Evolutionary conservation across 108 stramenopile species (phyloP), one percentile per base, ranked within the genome.

Genomic region (Epithemia pelagica): DNA sequence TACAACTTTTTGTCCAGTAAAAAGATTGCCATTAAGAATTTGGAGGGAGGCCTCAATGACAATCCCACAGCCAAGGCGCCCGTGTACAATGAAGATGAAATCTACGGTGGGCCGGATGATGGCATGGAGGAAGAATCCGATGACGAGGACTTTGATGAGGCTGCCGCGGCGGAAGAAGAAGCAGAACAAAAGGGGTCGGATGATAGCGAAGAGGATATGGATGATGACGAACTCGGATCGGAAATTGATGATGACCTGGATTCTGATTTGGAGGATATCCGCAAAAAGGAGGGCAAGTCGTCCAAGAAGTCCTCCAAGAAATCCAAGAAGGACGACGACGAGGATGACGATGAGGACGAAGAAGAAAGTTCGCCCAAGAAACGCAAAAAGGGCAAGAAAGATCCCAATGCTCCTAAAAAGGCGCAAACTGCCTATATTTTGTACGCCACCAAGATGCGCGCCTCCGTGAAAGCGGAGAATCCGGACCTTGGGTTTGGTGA

Each of bases 21-120:
- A 67, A 85, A 86, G 59, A 89, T 99, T 59, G 78, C 78, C 32
- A 95, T 97, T 79, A 95, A 91, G 67, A 96, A 98, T 69, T 79
- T 95, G 60, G 81, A 95, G 69, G 89, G 77, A 28, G 54, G 30
- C 20, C 74, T 62, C 10, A 73, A 59, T 18, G 79, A 69, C 0
- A 76, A 70, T 37, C 60, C 67, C 26, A 61, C 53, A 28, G 54
- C 60, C 31, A 58, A 61, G 2, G 71, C 76, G 10, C 75, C 89
- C 19, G 76, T 85, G 26, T 82, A 86, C 70, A 77, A 85, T 59
- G 89, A 89, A 65, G 66, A 72, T 52, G 84, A 86, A 32, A 85
- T 85, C 57, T 87, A 88, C 52, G 82, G 83, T 61, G 89, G 72
- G 33, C 72, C 68, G 2, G 74, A 79, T 67, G 75, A 81, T 30